Evolutionary conservation across 2,329 filamentous ascomycete genomes (phyloP).

Genomic region (Colletotrichum tanaceti): DNA sequence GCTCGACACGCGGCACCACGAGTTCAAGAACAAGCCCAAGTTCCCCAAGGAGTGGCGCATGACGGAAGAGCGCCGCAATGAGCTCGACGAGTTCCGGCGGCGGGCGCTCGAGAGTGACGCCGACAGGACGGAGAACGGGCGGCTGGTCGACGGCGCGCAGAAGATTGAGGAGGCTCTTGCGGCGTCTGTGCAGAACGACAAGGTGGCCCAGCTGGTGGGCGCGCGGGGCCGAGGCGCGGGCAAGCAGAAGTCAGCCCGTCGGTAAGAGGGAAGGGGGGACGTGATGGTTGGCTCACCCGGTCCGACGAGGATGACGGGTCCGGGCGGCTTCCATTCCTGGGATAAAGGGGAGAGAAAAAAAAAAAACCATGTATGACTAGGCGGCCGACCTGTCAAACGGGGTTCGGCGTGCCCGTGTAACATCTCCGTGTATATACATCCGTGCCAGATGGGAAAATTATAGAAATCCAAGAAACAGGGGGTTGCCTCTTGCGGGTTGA

Average conservation of each 20-base stretch:
- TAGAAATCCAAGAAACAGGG: slow-evolving; percentile 29
- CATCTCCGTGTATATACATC: slow-evolving; percentile 40
- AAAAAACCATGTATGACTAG: slow-evolving; percentile 38
- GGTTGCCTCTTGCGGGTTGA: neutral
- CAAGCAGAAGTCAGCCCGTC: slow-evolving; percentile 21
- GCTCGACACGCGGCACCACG: slow-evolving; percentile 88
- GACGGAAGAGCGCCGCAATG: slow-evolving; percentile 73
- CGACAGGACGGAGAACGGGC: slow-evolving; percentile 62
- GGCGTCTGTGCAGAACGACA: slow-evolving; percentile 44
- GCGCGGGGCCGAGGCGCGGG: slow-evolving; percentile 32
- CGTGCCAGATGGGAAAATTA: slow-evolving; percentile 22
- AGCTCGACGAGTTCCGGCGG: slow-evolving; percentile 72
- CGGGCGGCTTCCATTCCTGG: no score
- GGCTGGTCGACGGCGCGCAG: slow-evolving; percentile 68
- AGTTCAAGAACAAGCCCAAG: slow-evolving; percentile 70
- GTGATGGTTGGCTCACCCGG: neutral
- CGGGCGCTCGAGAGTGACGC: slow-evolving; percentile 65
- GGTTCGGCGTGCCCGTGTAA: slow-evolving; percentile 34
- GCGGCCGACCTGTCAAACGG: slow-evolving; percentile 10
- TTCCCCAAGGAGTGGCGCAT: slow-evolving; percentile 90
- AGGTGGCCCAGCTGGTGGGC: slow-evolving; percentile 48
- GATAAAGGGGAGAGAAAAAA: neutral
- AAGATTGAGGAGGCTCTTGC: slow-evolving; percentile 57
- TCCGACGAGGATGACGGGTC: slow-evolving; percentile 2
- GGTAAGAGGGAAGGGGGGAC: neutral